A percentile compares a stretch with the other conserved stretches of the same genome.
These are phyloP conservation scores for Gentiana straminea DNA, from an alignment of 257 asterid genomes.

Conservation along the genomic window DNA sequence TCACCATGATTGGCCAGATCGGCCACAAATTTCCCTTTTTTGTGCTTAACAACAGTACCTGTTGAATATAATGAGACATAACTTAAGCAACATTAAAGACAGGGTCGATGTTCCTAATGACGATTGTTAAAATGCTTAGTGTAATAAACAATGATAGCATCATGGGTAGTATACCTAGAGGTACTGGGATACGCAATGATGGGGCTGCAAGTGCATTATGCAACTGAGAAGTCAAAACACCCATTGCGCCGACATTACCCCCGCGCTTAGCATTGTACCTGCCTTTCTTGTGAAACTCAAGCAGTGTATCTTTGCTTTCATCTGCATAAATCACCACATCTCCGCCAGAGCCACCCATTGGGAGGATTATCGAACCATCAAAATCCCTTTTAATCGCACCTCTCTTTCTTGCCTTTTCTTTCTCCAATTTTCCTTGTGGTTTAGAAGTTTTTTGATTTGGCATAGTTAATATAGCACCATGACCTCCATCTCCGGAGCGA, in stretches of 20 bases:
- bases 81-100: not conserved
- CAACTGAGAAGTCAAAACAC: conserved; percentile 62
- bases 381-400: conserved; percentile 66
- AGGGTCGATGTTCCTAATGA: not conserved
- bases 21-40: conserved; percentile 86
- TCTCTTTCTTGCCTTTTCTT: conserved; percentile 47
- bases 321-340: conserved; percentile 77
- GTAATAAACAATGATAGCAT: not conserved
- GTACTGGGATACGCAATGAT: conserved; percentile 69
- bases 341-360: conserved; percentile 89
- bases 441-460: conserved; percentile 45
- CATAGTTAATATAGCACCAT: conserved; percentile 60
- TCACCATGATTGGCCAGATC: conserved; percentile 83
- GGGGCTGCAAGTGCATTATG: conserved; percentile 69
- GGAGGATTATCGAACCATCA: conserved; percentile 85
- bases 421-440: conserved; percentile 38
- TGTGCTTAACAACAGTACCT: conserved; percentile 90
- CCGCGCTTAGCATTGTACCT: conserved; percentile 80
- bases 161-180: conserved; percentile 45
- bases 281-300: conserved; percentile 65
- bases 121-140: not conserved
- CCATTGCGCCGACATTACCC: conserved; percentile 93
- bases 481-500: conserved; percentile 95
- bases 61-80: conserved; percentile 8
- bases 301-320: conserved; percentile 62